Evolutionary conservation across 2,329 filamentous ascomycete genomes (phyloP).

Genomic region (Penicillium sp.): DNA sequence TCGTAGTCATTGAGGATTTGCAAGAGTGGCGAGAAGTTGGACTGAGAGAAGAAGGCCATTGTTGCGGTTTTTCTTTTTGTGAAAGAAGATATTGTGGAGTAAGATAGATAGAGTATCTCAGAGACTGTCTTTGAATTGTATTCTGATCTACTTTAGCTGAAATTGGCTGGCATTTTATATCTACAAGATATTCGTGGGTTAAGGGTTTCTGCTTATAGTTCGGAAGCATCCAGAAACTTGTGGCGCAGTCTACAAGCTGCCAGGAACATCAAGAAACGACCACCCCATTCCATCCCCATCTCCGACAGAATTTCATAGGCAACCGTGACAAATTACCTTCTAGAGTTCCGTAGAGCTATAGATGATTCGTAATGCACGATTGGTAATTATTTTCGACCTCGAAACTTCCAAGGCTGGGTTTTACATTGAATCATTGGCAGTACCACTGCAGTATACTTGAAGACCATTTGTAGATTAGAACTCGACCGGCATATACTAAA

Average conservation of each 20-base stretch:
- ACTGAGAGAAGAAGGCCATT: constrained; percentile 44
- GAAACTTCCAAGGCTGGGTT: neutral
- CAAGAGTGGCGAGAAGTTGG: constrained; percentile 44
- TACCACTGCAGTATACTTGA: neutral
- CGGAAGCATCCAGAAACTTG: constrained; percentile 21
- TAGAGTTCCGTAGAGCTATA: neutral
- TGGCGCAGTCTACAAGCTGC: constrained; percentile 16
- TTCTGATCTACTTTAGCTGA: neutral
- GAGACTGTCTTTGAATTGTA: constrained; percentile 1
- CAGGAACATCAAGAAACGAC: constrained; percentile 11
- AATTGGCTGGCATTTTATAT: constrained; percentile 5
- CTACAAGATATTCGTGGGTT: neutral
- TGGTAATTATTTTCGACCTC: neutral
- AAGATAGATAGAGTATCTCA: constrained; percentile 7
- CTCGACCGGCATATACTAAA: neutral
- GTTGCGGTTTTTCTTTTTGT: constrained; percentile 13
- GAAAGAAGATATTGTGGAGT: neutral
- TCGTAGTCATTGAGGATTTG: constrained; percentile 45
- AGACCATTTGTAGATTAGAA: neutral
- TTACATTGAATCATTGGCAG: neutral
- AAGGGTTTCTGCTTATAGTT: constrained; percentile 5
- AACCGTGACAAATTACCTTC: neutral
- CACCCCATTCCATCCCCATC: neutral
- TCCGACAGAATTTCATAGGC: neutral
- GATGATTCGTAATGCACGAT: neutral